A percentile compares a stretch with the other conserved stretches of the same genome.
Evolutionary conservation across 2,329 filamentous ascomycete genomes (phyloP).

Genomic region (Venturia pyrina): DNA sequence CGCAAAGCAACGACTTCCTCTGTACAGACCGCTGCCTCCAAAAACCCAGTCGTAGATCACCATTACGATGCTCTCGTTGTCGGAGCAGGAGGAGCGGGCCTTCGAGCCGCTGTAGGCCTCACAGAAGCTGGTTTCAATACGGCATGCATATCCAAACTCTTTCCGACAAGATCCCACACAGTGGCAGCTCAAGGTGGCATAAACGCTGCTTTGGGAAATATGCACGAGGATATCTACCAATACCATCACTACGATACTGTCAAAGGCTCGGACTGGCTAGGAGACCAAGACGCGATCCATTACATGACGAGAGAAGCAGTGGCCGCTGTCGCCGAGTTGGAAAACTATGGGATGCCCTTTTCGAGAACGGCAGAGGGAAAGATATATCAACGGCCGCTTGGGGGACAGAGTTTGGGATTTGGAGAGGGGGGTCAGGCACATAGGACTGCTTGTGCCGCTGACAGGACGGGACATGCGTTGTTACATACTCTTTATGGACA

Average conservation of each 20-base stretch:
- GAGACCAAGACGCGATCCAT: constrained; percentile 50
- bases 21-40: neutral
- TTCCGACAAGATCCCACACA: constrained; percentile 41
- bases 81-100: constrained; percentile 50
- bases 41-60: constrained; percentile 11
- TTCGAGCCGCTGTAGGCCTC: constrained; percentile 53
- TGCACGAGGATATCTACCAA: constrained; percentile 46
- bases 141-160: constrained; percentile 54
- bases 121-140: constrained; percentile 56
- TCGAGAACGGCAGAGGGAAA: constrained; percentile 36
- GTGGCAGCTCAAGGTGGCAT: constrained; percentile 60
- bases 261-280: constrained; percentile 49
- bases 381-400: constrained; percentile 40
- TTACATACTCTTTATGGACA: constrained; percentile 42
- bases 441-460: constrained; percentile 35
- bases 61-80: constrained; percentile 30
- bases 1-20: constrained; percentile 13
- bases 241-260: constrained; percentile 54
- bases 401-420: constrained; percentile 37
- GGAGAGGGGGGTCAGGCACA: constrained; percentile 41
- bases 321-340: constrained; percentile 44
- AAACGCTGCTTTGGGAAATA: constrained; percentile 47
- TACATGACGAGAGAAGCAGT: constrained; percentile 50
- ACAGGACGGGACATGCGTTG: constrained; percentile 41
- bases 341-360: constrained; percentile 46